Conservation (phyloP, 164 flowering plant genomes). For the Buxus sempervirens region DNA sequence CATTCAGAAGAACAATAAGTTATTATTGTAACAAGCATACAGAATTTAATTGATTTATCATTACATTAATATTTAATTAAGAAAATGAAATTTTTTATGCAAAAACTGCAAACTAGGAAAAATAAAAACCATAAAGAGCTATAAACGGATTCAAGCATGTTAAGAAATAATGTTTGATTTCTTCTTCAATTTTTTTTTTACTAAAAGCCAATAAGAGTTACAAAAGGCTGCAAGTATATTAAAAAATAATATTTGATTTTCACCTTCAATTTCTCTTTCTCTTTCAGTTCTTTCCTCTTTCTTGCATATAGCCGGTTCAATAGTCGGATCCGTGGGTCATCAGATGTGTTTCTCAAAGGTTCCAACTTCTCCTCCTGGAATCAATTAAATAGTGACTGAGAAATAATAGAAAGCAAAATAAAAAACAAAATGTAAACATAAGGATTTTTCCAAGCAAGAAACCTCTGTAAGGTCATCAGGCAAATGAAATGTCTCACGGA, state of each 20-base stretch:
- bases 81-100: too few species aligned
- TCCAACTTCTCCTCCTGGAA: constrained; percentile 93
- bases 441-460: constrained; percentile 18
- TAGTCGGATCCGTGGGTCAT: constrained; percentile 88
- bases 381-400: constrained; percentile 12
- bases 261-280: constrained; percentile 73
- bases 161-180: constrained; percentile 6
- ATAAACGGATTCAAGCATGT: neutral
- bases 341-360: constrained; percentile 76
- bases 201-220: neutral
- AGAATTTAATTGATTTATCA: too few species aligned
- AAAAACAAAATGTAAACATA: constrained; percentile 1
- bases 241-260: constrained; percentile 8
- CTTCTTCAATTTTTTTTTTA: constrained; percentile 71
- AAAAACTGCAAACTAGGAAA: neutral
- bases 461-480: constrained; percentile 99
- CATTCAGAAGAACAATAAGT: constrained; percentile 3
- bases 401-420: neutral
- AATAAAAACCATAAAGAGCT: neutral
- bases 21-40: too few species aligned
- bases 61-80: too few species aligned
- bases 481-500: constrained; percentile 81
- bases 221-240: neutral
- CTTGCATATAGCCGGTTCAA: constrained; percentile 85
- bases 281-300: constrained; percentile 86